phyloP scores from a whole-genome alignment of 345 rosid species.

The Mangifera indica region DNA sequence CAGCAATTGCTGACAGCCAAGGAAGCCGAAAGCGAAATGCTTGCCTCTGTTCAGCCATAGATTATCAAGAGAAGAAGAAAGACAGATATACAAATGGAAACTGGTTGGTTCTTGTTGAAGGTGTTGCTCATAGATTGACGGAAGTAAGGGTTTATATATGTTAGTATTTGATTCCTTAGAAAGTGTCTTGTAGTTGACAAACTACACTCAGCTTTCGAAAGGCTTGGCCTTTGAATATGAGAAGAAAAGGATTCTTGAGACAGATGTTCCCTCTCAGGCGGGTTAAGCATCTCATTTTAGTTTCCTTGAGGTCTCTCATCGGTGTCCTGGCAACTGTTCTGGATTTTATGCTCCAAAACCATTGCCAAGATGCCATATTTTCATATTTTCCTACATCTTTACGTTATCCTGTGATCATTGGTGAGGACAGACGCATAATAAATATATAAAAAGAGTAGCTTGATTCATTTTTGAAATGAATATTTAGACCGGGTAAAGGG shows the following conservation, averaged over 20 bases:
- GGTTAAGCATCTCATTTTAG: slow-evolving; percentile 43
- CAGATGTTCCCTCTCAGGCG: slow-evolving; percentile 29
- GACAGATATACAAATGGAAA: background rate
- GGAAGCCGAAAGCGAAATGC: slow-evolving; percentile 56
- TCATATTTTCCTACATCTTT: too few relatives aligned
- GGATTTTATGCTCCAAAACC: background rate
- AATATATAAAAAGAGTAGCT: background rate
- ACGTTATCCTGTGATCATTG: too few relatives aligned
- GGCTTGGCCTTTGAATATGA: slow-evolving; percentile 12
- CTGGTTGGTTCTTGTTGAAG: background rate
- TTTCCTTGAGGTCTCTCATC: slow-evolving; percentile 10
- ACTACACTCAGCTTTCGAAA: slow-evolving; percentile 12
- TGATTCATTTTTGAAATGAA: slow-evolving; percentile 6
- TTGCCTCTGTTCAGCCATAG: slow-evolving; percentile 47
- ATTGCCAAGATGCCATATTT: too few relatives aligned
- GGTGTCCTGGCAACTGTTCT: background rate
- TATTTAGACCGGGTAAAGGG: too few relatives aligned
- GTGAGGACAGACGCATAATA: too few relatives aligned
- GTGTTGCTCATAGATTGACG: background rate
- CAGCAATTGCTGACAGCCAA: slow-evolving; percentile 40
- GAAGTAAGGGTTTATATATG: slow-evolving; percentile 21
- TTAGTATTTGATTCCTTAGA: slow-evolving; percentile 38
- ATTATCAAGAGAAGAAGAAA: slow-evolving; percentile 2
- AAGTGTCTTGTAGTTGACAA: slow-evolving; percentile 25
- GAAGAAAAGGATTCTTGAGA: slow-evolving; percentile 23